phyloP scores from a whole-genome alignment of 139 green algal species.

The Chlamydomonas sp. region DNA sequence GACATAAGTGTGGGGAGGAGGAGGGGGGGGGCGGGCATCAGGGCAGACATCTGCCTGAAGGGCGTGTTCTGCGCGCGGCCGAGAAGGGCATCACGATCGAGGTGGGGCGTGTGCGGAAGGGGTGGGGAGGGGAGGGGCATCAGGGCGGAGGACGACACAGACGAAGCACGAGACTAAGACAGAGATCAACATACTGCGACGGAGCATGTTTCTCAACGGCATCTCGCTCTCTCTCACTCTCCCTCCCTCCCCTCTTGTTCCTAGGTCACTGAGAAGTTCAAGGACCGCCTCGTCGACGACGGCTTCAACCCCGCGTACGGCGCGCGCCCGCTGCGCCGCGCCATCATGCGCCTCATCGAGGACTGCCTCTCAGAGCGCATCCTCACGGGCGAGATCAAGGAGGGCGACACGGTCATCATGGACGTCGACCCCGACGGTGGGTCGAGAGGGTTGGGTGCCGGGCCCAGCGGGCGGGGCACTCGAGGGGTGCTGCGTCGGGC shows the following conservation, averaged over 20 bases:
- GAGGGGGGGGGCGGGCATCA: no score
- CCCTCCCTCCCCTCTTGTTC: neutral
- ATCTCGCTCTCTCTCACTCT: no score
- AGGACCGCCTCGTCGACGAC: conserved; percentile 90
- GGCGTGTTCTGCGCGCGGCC: conserved; percentile 87
- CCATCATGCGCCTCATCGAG: conserved; percentile 98
- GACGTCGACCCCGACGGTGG: no score
- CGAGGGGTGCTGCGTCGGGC: no score
- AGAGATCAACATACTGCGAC: no score
- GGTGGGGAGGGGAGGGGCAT: no score
- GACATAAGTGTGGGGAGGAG: no score
- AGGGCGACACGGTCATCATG: conserved; percentile 88
- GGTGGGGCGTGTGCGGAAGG: no score
- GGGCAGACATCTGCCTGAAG: conserved; percentile 94
- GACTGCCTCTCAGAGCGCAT: conserved; percentile 93
- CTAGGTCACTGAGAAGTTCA: conserved; percentile 48
- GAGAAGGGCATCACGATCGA: conserved; percentile 97
- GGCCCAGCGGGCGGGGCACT: no score
- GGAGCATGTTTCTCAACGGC: neutral
- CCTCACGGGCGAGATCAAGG: conserved; percentile 87
- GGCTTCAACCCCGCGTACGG: conserved; percentile 98
- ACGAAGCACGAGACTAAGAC: no score
- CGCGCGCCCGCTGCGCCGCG: conserved; percentile 91
- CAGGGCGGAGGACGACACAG: no score
- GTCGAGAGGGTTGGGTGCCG: no score